Percentiles rank a stretch among this genome's conserved stretches.
phyloP scores from a whole-genome alignment of 331 rosid species.

The Malus hybrid region DNA sequence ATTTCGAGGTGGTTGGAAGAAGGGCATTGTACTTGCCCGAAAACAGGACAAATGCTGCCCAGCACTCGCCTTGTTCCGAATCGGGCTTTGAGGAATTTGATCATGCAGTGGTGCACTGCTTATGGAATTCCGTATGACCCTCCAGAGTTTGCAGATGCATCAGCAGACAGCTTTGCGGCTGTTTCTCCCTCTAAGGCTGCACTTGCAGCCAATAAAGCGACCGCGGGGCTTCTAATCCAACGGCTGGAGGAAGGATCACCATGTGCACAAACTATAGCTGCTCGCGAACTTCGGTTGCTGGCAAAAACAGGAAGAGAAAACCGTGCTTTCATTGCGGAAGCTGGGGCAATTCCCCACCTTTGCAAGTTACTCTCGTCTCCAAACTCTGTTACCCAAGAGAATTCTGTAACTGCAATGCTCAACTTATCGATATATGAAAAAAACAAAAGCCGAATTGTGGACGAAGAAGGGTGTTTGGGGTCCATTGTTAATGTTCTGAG shows the following conservation, averaged over 20 bases:
- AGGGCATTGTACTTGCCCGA: slow-evolving; percentile 86
- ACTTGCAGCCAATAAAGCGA: slow-evolving; percentile 70
- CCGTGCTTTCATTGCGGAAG: slow-evolving; percentile 88
- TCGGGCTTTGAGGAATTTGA: slow-evolving; percentile 76
- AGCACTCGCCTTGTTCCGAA: slow-evolving; percentile 60
- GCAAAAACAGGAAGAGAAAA: slow-evolving; percentile 86
- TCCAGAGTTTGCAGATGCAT: slow-evolving; percentile 40
- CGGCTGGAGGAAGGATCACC: slow-evolving; percentile 60
- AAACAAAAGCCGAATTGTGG: slow-evolving; percentile 79
- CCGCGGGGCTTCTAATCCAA: slow-evolving; percentile 55
- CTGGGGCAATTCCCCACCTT: slow-evolving; percentile 92
- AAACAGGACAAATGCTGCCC: slow-evolving; percentile 80
- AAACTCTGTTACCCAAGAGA: slow-evolving; percentile 78
- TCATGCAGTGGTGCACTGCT: slow-evolving; percentile 75
- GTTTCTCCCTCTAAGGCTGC: slow-evolving; percentile 72
- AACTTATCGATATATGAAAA: slow-evolving; percentile 79
- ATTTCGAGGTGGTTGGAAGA: slow-evolving; percentile 93
- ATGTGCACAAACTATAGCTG: slow-evolving; percentile 64
- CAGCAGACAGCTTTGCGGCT: slow-evolving; percentile 41
- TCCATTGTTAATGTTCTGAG: slow-evolving; percentile 69
- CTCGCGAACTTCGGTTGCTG: slow-evolving; percentile 75
- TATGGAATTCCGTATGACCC: slow-evolving; percentile 76
- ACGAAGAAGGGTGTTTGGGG: slow-evolving; percentile 67
- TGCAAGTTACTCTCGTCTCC: slow-evolving; percentile 48
- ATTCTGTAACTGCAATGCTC: slow-evolving; percentile 90